A percentile compares a stretch with the other conserved stretches of the same genome.
These are phyloP conservation scores for Penicillium sp. DNA, from an alignment of 2,329 filamentous ascomycete genomes.

Conservation along the genomic window DNA sequence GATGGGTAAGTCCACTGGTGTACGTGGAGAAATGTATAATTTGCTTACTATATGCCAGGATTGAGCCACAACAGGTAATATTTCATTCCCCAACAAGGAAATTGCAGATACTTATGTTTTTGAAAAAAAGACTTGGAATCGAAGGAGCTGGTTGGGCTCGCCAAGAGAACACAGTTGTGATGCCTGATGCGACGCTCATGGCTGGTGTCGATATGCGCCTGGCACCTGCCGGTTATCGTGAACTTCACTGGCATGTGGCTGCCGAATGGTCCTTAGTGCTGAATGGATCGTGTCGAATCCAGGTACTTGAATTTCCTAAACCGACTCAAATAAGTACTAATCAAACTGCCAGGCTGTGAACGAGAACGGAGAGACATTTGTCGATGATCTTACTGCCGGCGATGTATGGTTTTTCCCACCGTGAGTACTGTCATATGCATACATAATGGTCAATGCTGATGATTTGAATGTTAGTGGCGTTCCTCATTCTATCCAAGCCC, in stretches of 20 bases:
- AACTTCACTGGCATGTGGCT: slow-evolving; percentile 57
- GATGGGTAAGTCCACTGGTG: slow-evolving; percentile 39
- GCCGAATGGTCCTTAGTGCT: slow-evolving; percentile 42
- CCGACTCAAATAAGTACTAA: not conserved
- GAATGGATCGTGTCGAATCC: slow-evolving; percentile 41
- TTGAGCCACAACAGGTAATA: slow-evolving; percentile 49
- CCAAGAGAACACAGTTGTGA: slow-evolving; percentile 53
- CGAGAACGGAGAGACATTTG: slow-evolving; percentile 69
- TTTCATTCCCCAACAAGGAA: not conserved
- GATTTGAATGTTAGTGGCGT: slow-evolving; percentile 51
- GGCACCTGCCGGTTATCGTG: slow-evolving; percentile 58
- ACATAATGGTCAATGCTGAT: not conserved
- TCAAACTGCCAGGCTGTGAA: slow-evolving; percentile 30
- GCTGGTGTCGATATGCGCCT: slow-evolving; percentile 62
- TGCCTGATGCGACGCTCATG: slow-evolving; percentile 54
- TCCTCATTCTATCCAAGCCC: slow-evolving; percentile 73
- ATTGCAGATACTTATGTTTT: not conserved
- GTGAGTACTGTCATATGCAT: slow-evolving; percentile 19
- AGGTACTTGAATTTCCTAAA: slow-evolving; percentile 19
- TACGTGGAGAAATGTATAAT: too few species aligned
- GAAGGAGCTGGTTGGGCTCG: slow-evolving; percentile 55
- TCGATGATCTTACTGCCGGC: slow-evolving; percentile 73
- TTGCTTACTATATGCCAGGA: slow-evolving; percentile 21
- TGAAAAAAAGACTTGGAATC: slow-evolving; percentile 41
- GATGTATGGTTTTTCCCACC: slow-evolving; percentile 81